Evolutionary conservation across 306 rosid species (phyloP), one percentile per base, ranked within the genome.

Genomic region (Acmispon strigosus): DNA sequence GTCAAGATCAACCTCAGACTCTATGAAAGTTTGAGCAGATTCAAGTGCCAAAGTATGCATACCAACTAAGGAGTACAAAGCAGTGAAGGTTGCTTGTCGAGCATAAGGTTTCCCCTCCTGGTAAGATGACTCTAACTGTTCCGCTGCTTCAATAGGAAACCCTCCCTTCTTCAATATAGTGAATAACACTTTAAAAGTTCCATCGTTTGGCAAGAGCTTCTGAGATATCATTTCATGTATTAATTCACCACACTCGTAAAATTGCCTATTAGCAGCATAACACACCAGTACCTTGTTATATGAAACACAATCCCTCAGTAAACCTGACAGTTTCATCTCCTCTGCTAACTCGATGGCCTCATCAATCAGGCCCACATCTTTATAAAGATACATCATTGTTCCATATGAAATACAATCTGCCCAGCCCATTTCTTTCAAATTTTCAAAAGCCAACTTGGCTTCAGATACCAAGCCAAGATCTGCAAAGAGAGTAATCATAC

Each of bases 311-410:
- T 94, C 97, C 72, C 70, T 82, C 53, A 94, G 74, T 61, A 94
- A 82, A 55, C 96, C 97, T 3, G 81, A 80, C 41, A 61, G 75
- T 73, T 84, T 87, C 99, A 94, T 91, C 81, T 91, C 96, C 79
- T 87, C 96, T 3, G 92, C 99, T 65, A 94, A 47, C 76, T 87
- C 85, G 50, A 86, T 82, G 76, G 96, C 97, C 73, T 86, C 88
- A 5, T 91, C 92, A 10, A 91, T 66, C 88, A 78, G 67, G 60
- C 89, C 95, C 19, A 86, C 59, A 47, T 74, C 86, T 85, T 82
- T 91, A 77, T 91, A 94, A 62, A 94, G 84, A 81, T 80, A 75
- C 81, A 94, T 90, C 84, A 91, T 91, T 20, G 79, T 91, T 51
- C 76, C 87, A 70, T 87, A 91, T 66, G 97, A 85, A 19, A 85